Evolutionary conservation across 2,329 filamentous ascomycete genomes (phyloP).

Genomic region (Blastomyces parvus): DNA sequence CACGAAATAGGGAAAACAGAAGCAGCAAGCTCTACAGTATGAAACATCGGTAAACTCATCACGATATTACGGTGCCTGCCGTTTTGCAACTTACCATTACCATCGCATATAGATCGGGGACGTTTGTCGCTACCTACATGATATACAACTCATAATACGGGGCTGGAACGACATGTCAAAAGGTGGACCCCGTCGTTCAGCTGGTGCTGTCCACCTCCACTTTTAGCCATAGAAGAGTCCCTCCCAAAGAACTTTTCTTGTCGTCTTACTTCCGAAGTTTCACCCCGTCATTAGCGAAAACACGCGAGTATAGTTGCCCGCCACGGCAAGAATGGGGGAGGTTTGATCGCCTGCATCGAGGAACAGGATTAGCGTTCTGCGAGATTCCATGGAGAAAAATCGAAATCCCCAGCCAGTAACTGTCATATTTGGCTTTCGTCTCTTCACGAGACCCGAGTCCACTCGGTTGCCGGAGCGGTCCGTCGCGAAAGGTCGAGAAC

Average conservation of each 20-base stretch:
- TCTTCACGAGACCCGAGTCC: background rate
- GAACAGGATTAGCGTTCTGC: background rate
- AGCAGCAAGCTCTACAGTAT: background rate
- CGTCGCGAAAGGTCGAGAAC: background rate
- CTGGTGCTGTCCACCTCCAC: no score
- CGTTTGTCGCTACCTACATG: background rate
- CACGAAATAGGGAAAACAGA: background rate
- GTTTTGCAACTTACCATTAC: conserved; percentile 2
- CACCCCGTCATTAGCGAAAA: background rate
- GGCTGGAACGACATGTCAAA: background rate
- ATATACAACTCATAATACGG: background rate
- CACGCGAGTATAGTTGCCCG: background rate
- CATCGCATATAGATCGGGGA: background rate
- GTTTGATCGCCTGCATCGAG: background rate
- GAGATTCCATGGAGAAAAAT: background rate
- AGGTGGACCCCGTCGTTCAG: background rate
- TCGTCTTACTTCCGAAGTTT: background rate
- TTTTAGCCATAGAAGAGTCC: background rate
- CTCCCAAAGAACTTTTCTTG: background rate
- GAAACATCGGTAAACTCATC: background rate
- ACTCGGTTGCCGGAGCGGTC: background rate
- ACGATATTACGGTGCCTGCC: background rate
- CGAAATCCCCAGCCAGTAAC: background rate
- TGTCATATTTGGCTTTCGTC: background rate
- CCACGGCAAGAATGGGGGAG: background rate